A percentile compares a stretch with the other conserved stretches of the same genome.
Evolutionary conservation across 2,329 filamentous ascomycete genomes (phyloP).

Genomic region (Rutstroemia sp.): DNA sequence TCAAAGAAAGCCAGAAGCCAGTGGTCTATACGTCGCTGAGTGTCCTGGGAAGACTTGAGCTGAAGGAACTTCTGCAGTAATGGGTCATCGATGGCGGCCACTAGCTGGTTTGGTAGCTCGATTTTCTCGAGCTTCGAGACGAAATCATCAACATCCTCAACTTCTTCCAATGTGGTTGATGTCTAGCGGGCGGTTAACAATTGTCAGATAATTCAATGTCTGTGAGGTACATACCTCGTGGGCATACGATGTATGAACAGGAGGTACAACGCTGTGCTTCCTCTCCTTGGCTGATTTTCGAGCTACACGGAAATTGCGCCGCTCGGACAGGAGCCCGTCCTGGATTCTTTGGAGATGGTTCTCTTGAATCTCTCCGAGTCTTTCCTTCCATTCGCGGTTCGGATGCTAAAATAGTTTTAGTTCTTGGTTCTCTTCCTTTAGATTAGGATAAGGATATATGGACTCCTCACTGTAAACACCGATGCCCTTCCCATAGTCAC

Average conservation of each 20-base stretch:
- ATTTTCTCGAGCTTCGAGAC: constrained; percentile 69
- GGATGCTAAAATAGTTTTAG: constrained; percentile 45
- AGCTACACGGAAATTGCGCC: constrained; percentile 57
- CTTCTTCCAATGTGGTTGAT: constrained; percentile 67
- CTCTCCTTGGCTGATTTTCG: constrained; percentile 38
- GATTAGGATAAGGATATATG: too few species aligned
- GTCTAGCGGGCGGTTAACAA: constrained; percentile 32
- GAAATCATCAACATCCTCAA: constrained; percentile 63
- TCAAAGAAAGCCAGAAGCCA: constrained; percentile 52
- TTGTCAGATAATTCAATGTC: background rate
- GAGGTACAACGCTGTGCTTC: constrained; percentile 51
- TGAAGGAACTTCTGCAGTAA: constrained; percentile 71
- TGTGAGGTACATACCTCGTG: constrained; percentile 46
- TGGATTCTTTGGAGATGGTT: constrained; percentile 42
- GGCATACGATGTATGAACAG: constrained; percentile 67
- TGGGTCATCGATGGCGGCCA: constrained; percentile 68
- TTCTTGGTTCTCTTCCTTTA: background rate
- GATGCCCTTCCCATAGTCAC: constrained; percentile 52
- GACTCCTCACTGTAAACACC: constrained; percentile 46
- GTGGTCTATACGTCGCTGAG: constrained; percentile 45
- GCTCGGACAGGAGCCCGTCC: constrained; percentile 34
- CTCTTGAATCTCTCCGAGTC: constrained; percentile 60
- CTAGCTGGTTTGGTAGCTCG: constrained; percentile 73
- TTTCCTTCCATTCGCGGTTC: constrained; percentile 66
- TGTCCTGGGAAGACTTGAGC: constrained; percentile 49